phyloP scores from a whole-genome alignment of 345 rosid species.

The Triadica sebifera region DNA sequence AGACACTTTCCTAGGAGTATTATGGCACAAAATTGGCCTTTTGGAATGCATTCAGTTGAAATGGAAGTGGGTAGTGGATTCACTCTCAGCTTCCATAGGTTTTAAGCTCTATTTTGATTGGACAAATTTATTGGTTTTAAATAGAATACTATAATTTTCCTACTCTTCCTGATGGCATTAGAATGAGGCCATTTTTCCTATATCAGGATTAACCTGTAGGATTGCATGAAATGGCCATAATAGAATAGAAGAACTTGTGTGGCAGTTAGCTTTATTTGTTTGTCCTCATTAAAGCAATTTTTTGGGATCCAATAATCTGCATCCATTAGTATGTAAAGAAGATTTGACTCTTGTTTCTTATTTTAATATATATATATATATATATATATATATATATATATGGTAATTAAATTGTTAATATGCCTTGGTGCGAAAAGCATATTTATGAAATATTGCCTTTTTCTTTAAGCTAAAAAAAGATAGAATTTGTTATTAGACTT shows the following conservation, averaged over 20 bases:
- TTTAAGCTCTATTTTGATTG: background rate
- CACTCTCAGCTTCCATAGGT: constrained; percentile 5
- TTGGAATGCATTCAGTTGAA: too few relatives aligned
- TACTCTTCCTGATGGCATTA: background rate
- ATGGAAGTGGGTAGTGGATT: background rate
- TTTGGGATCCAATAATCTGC: too few relatives aligned
- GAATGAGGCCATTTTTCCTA: background rate
- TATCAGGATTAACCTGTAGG: background rate
- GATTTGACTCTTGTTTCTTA: too few relatives aligned
- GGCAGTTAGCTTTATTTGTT: background rate
- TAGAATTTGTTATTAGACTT: background rate
- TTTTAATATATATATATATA: too few relatives aligned
- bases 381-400: too few relatives aligned
- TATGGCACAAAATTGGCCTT: constrained; percentile 28
- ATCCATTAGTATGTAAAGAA: too few relatives aligned
- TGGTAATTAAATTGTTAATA: too few relatives aligned
- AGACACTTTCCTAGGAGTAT: constrained; percentile 22
- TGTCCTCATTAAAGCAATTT: too few relatives aligned
- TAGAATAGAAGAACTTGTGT: background rate
- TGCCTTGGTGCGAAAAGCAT: too few relatives aligned
- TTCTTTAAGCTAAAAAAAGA: too few relatives aligned
- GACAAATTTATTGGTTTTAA: background rate
- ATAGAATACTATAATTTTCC: background rate
- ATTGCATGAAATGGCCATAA: background rate
- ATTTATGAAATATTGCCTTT: too few relatives aligned